Percentiles rank a stretch among this genome's conserved stretches.
These are phyloP conservation scores for Limonomyces culmigenus DNA, from an alignment of 1,284 basidiomycete genomes.

Conservation along the genomic window DNA sequence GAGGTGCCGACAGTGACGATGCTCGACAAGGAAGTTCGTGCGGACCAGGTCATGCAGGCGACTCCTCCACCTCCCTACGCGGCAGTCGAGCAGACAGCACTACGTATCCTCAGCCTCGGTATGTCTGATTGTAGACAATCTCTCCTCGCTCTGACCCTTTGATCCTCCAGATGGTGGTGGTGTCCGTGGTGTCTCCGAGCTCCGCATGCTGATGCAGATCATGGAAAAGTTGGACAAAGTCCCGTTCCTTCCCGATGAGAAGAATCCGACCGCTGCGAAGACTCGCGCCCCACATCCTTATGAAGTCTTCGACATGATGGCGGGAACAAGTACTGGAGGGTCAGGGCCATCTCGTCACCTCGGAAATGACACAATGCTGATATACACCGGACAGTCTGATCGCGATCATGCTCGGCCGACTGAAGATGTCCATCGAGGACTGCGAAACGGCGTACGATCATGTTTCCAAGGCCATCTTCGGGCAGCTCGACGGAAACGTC, in stretches of 20 bases:
- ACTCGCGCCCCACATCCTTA: not conserved
- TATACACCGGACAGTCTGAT: no score
- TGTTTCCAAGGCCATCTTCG: no score
- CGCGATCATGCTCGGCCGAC: not conserved
- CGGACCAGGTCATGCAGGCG: not conserved
- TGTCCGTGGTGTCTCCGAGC: not conserved
- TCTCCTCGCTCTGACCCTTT: not conserved
- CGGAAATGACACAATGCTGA: no score
- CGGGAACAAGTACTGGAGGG: not conserved
- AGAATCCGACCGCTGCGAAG: no score
- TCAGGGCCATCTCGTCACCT: no score
- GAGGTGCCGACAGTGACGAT: no score
- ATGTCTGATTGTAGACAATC: no score
- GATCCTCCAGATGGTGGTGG: not conserved
- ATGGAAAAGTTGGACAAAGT: not conserved
- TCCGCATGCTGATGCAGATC: not conserved
- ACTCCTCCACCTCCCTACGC: no score
- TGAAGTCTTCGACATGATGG: not conserved
- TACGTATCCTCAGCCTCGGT: not conserved
- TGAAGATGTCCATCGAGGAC: not conserved
- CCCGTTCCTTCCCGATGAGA: no score
- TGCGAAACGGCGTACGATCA: not conserved
- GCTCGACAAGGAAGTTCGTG: not conserved
- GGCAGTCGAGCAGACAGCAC: no score
- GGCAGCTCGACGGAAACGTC: no score